Base-by-base conservation (phyloP, 2,329 filamentous ascomycete genomes). In the Fusarium setosum region DNA sequence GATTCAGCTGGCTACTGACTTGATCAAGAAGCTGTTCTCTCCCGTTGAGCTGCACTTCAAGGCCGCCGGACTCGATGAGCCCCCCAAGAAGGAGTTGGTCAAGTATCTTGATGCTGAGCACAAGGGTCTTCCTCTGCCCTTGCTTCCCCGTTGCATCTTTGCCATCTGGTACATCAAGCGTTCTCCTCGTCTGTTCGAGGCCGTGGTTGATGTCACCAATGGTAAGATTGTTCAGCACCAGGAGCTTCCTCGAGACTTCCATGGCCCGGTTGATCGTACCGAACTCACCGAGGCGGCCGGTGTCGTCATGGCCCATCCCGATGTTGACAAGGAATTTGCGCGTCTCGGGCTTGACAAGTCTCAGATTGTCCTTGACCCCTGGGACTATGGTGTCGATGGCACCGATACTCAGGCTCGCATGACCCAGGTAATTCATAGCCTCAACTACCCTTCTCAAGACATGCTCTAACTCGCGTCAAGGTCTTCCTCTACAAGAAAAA, bases 111-210 rank as follows among this genome's bases (percentile, higher is more conserved):
- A 54, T 12, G 61, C 57, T 13, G 57, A 64, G 37, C 53, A 61
- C 38, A 45, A 50, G 15, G 53, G 42, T 3, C 18, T 50, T 31
- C 41, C 48, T 49, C 38, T 61, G 6, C 58, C 61, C 3, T n/a
- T 24, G 5, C 29, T 64, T 5, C 52, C 53, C 6, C 49, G 61
- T 11, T 35, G 52, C 12, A 47, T 64, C 18, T 61, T 57, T 42
- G 26, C 57, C 17, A 64, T 58, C 5, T 64, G 48, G 58, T 61
- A 64, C 42, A 61, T 64, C 42, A 61, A 64, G 34, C 26, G 48
- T 2, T 51, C 61, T 5, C 57, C 53, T 15, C 40, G 58, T 29
- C 37, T 64, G 11, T 64, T 64, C 13, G 57, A 61, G 52, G 61
- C 57, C 6, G 29, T 64, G 2, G 42, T 64, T 11, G 58, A 64